Conservation (phyloP, 768 basidiomycete species). For the Omphalotus guepiniiformis region DNA sequence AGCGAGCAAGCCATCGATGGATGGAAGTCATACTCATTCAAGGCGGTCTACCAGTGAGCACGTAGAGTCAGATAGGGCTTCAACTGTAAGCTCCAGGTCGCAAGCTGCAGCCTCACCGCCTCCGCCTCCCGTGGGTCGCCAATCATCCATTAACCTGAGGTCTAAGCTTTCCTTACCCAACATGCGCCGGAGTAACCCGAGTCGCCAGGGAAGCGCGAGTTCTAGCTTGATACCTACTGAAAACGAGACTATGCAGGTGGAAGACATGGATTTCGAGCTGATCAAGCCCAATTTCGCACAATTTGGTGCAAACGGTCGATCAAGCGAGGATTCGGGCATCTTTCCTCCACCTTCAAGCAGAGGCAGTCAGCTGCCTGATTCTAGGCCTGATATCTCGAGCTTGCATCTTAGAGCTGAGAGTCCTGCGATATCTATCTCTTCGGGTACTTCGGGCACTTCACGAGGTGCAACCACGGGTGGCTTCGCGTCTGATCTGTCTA, state of each 20-base stretch:
- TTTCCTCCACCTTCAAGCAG: too few species aligned
- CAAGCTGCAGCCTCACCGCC: slow-evolving; percentile 26
- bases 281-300: slow-evolving; percentile 53
- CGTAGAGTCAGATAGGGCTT: slow-evolving; percentile 15
- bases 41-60: background rate
- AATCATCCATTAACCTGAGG: slow-evolving; percentile 43
- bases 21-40: background rate
- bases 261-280: slow-evolving; percentile 81
- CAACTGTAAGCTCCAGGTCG: slow-evolving; percentile 31
- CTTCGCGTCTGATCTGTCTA: slow-evolving; percentile 25
- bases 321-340: slow-evolving; percentile 54
- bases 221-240: slow-evolving; percentile 21
- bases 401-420: slow-evolving; percentile 34
- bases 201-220: slow-evolving; percentile 27
- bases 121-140: slow-evolving; percentile 36
- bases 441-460: slow-evolving; percentile 19
- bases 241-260: slow-evolving; percentile 65
- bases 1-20: background rate
- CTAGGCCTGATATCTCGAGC: slow-evolving; percentile 30
- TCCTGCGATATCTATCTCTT: slow-evolving; percentile 39
- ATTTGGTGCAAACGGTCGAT: slow-evolving; percentile 33
- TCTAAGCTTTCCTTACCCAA: slow-evolving; percentile 69
- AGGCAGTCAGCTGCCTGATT: too few species aligned
- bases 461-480: slow-evolving; percentile 17
- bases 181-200: slow-evolving; percentile 41